Conservation (phyloP, 805 yeast species). For the Metschnikowia dekortorum region DNA sequence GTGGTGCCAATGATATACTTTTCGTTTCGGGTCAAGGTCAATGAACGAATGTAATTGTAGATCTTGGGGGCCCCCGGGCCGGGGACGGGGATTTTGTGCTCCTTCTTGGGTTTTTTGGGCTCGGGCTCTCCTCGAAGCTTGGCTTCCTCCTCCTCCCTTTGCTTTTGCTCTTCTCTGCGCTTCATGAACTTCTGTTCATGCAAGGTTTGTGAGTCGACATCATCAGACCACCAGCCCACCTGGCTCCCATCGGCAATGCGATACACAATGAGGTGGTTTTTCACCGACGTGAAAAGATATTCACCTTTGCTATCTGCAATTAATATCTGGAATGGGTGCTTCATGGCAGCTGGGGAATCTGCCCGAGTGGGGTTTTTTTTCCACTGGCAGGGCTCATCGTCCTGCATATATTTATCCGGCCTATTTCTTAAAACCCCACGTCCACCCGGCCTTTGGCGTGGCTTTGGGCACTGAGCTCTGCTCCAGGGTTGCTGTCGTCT, state of each 20-base stretch:
- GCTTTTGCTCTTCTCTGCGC: constrained; percentile 20
- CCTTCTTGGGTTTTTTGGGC: constrained; percentile 14
- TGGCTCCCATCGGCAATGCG: constrained; percentile 33
- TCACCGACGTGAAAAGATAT: constrained; percentile 51
- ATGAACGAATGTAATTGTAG: constrained; percentile 62
- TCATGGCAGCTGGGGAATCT: constrained; percentile 30
- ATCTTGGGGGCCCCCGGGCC: constrained; percentile 65
- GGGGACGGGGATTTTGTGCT: constrained; percentile 16
- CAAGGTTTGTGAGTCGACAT: constrained; percentile 49
- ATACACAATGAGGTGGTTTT: constrained; percentile 56
- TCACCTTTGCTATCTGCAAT: constrained; percentile 42
- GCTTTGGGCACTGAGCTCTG: constrained; percentile 4
- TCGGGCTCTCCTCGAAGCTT: constrained; percentile 8
- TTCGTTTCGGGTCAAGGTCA: constrained; percentile 50
- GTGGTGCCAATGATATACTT: constrained; percentile 61
- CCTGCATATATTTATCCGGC: constrained; percentile 8
- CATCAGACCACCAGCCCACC: constrained; percentile 64
- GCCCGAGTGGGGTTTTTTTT: constrained; percentile 1
- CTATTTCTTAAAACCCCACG: constrained; percentile 16
- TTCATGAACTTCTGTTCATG: constrained; percentile 37
- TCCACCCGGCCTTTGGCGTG: constrained; percentile 9
- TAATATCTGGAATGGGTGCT: constrained; percentile 68
- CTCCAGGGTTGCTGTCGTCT: not conserved
- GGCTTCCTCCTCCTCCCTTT: constrained; percentile 18
- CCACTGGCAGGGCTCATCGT: constrained; percentile 7